These are phyloP conservation scores for Drechslerella coelobrocha DNA, from an alignment of 2,329 filamentous ascomycete species.

Conservation along the genomic window DNA sequence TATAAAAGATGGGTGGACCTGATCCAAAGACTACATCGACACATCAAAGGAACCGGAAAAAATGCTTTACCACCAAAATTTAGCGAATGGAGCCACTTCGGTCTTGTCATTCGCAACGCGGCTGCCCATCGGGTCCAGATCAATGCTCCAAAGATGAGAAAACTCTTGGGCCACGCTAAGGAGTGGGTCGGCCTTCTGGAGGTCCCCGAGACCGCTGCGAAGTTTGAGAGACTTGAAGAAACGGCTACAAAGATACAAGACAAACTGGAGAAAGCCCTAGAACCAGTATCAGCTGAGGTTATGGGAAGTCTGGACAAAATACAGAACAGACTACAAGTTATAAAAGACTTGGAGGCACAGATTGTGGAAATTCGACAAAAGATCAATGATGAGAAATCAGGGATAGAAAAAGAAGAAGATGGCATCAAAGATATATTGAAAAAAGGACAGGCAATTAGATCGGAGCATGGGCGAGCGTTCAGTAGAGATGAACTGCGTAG, in stretches of 20 bases:
- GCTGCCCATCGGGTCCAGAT: constrained; percentile 44
- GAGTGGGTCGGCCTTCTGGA: constrained; percentile 26
- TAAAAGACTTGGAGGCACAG: constrained; percentile 17
- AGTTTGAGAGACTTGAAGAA: constrained; percentile 27
- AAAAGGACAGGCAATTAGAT: constrained; percentile 12
- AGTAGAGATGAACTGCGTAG: constrained; percentile 4
- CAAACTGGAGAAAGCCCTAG: constrained; percentile 19
- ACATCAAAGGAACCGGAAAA: constrained; percentile 11
- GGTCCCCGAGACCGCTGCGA: constrained; percentile 10
- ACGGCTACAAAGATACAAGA: constrained; percentile 14
- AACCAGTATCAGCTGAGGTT: constrained; percentile 21
- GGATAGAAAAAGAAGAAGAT: constrained; percentile 18
- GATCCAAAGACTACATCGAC: constrained; percentile 22
- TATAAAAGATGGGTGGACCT: constrained; percentile 34
- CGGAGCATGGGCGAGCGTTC: constrained; percentile 19
- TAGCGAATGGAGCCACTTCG: constrained; percentile 14
- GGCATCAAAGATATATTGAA: constrained; percentile 5
- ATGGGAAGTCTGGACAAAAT: constrained; percentile 16
- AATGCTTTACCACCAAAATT: constrained; percentile 28
- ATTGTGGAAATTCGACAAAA: constrained; percentile 12
- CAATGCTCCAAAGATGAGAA: constrained; percentile 32
- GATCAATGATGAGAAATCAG: constrained; percentile 1
- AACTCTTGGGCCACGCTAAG: constrained; percentile 15
- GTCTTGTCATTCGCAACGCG: constrained; percentile 39
- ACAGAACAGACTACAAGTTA: background rate